Evolutionary conservation across 257 asterid species (phyloP), one percentile per base, ranked within the genome.

Genomic region (Gentiana dahurica): DNA sequence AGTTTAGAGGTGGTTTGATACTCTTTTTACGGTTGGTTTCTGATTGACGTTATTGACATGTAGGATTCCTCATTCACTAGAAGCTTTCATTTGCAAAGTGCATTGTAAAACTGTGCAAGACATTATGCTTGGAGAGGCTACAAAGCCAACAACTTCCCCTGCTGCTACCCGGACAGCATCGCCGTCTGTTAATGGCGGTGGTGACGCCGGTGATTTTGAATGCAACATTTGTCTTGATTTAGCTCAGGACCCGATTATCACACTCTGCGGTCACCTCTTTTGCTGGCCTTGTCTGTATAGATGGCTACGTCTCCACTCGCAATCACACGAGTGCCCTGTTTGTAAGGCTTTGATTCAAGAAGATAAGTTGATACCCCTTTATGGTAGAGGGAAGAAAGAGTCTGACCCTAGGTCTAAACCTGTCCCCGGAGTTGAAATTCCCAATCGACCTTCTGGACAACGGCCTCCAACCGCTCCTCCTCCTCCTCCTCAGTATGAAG

Each of bases 261-360:
- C 93, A n/a, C 76, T 81, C 37, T 87, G 95, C 2, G 90, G 96
- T 32, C 96, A 87, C 75, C 65, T 87, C 60, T 85, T 71, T 64
- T 87, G 95, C 56, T 87, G 88, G 90, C 66, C 84, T 12, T 87
- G 95, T 63, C 79, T 87, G 51, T 85, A 76, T 68, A 80, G 73
- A 67, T 82, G 83, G 57, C 54, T 86, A 1, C 67, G 79, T 1
- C 59, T 75, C 10, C 85, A 80, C 74, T 85, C 95, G 0, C 70
- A 73, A 49, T 63, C 75, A 0, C 85, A 78, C 39, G 89, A 78
- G 35, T 87, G 94, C 53, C 89, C 96, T 1, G 89, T 84, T 34
- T 87, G 94, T 57, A 80, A 78, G 63, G 94, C 95, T 10, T 65
- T 81, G 33, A 67, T 86, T 12, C 74, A 77, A 41, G 90, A 86